Base-by-base conservation (phyloP, 2,329 filamentous ascomycete species). In the Mollisiaceae sp. region DNA sequence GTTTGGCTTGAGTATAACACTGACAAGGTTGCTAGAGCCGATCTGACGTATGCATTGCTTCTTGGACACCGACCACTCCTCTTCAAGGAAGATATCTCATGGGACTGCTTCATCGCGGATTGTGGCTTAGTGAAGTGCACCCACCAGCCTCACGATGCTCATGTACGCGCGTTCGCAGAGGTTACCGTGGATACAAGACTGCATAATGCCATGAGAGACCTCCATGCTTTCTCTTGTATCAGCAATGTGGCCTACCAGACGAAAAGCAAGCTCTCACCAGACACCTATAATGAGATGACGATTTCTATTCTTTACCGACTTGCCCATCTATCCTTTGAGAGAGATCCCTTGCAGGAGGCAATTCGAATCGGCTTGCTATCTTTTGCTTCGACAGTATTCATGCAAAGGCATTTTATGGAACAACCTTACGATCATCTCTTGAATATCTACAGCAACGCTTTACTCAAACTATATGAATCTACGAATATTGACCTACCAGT, bases 21-120 rank as follows among this genome's bases (percentile, higher is more conserved):
- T 50, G n/a, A 50, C 45, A 24, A 52, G n/a, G 50, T 75, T 22
- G 65, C 69, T 5, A 72, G 74, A 39, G 68, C 73, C 18, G 63
- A 65, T 43, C n/a, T 65, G 20, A 15, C 38, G 8, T 59, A 57
- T 57, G 63, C 63, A 2, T 58, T 65, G 36, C 36, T 45, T 1
- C 35, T 27, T 14, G 57, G 52, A 32, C 39, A 39, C 15, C 45
- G 39, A 36, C 63, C 63, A 45, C 41, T 43, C 5, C n/a, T 65
- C n/a, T 60, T 65, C 41, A 32, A 20, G 43, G 52, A 61, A 35
- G 32, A 38, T 8, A 59, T 59, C 20, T 52, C 63, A 18, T 65
- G 63, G 63, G 59, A 65, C 39, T 57, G 11, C 59, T 76, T 18
- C 63, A 69, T 60, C 67, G 59, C 56, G 67, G 69, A 52, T 56